These are phyloP conservation scores for Tagetes erecta DNA, from an alignment of 129 eudicot genomes.

Conservation along the genomic window DNA sequence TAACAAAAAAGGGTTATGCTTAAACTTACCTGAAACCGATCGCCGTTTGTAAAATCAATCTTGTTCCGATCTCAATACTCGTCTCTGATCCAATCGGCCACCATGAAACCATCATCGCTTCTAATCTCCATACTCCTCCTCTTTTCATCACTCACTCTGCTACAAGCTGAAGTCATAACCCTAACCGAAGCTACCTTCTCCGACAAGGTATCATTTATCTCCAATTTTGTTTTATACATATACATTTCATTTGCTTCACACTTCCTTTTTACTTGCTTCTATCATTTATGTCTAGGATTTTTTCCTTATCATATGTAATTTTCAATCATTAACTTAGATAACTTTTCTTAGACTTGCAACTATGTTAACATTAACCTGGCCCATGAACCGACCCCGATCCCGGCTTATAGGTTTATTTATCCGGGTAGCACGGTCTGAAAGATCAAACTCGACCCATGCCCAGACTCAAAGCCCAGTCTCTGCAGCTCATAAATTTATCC, in stretches of 20 bases:
- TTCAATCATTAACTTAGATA: too few species aligned
- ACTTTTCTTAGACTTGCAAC: too few species aligned
- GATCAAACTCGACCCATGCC: too few species aligned
- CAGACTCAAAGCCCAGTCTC: too few species aligned
- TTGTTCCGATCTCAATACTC: not conserved
- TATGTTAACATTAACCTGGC: too few species aligned
- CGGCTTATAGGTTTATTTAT: too few species aligned
- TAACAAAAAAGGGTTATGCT: not conserved
- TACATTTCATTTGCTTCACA: not conserved
- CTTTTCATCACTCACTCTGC: constrained; percentile 23
- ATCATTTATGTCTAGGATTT: too few species aligned
- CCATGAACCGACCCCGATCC: too few species aligned
- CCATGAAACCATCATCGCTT: constrained; percentile 42
- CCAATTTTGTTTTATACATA: not conserved
- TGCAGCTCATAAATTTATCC: too few species aligned
- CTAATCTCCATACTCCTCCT: constrained; percentile 20
- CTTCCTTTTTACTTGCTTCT: too few species aligned
- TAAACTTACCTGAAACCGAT: not conserved
- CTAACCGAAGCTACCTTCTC: constrained; percentile 58
- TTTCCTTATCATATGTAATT: too few species aligned
- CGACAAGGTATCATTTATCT: constrained; percentile 56
- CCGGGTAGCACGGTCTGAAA: too few species aligned
- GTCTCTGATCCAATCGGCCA: constrained; percentile 18
- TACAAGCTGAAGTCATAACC: constrained; percentile 76
- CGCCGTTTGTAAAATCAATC: constrained; percentile 15